These are phyloP conservation scores for Kokia cookei DNA, from an alignment of 441 rosid species.

Conservation along the genomic window DNA sequence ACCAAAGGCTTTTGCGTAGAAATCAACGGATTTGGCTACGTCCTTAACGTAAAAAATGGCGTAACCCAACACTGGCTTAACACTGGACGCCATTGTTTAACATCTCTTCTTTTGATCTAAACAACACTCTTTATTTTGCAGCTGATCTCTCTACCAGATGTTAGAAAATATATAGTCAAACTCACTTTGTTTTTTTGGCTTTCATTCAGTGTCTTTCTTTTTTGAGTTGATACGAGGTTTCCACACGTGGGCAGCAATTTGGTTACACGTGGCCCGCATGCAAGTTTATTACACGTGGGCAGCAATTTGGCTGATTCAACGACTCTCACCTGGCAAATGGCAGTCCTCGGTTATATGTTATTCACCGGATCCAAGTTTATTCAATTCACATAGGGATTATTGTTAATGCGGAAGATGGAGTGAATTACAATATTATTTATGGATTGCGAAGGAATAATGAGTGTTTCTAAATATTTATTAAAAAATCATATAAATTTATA, in stretches of 20 bases:
- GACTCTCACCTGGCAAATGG: not conserved
- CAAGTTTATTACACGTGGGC: not conserved
- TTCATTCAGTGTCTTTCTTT: not conserved
- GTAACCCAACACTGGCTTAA: slow-evolving; percentile 57
- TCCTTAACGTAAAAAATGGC: slow-evolving; percentile 61
- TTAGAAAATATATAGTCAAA: not conserved
- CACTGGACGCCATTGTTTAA: slow-evolving; percentile 34
- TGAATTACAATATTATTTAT: too few species aligned
- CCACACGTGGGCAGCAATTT: not conserved
- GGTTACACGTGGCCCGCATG: not conserved
- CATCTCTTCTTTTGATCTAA: not conserved
- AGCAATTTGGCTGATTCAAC: not conserved
- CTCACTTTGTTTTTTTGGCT: not conserved
- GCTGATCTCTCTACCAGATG: not conserved
- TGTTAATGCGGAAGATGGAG: not conserved
- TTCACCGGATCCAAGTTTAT: not conserved
- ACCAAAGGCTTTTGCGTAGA: slow-evolving; percentile 75
- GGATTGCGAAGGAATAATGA: fast-evolving
- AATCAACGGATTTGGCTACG: slow-evolving; percentile 62
- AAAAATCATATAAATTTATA: too few species aligned
- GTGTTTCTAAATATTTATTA: too few species aligned
- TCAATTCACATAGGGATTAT: too few species aligned
- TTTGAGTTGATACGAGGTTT: not conserved
- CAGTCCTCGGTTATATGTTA: not conserved
- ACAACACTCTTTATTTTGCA: not conserved